These are phyloP conservation scores for Solanum chilense DNA, from an alignment of 257 asterid genomes.

Conservation along the genomic window DNA sequence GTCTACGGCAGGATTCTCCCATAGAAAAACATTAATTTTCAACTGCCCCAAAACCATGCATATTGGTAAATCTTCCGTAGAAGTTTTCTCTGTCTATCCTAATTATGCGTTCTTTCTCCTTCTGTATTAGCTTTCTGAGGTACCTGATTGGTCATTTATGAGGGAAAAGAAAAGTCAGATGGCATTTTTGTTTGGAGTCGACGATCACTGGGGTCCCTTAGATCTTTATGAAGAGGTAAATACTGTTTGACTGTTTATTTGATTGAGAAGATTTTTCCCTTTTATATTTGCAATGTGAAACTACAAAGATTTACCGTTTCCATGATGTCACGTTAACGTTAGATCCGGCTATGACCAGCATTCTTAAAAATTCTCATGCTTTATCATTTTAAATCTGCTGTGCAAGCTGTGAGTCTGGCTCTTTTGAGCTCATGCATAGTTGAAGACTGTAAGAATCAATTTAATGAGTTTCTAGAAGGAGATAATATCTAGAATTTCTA, in stretches of 20 bases:
- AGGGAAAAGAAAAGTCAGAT: slow-evolving; percentile 42
- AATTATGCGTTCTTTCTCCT: background rate
- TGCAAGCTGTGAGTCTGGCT: background rate
- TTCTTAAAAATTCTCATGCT: background rate
- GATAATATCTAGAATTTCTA: background rate
- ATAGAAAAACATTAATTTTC: background rate
- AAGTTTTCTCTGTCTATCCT: background rate
- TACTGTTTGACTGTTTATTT: background rate
- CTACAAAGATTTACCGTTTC: background rate
- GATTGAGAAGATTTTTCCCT: background rate
- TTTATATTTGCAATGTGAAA: background rate
- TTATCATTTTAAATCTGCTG: background rate
- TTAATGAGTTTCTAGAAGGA: background rate
- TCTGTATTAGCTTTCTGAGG: slow-evolving; percentile 40
- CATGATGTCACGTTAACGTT: background rate
- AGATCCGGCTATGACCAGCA: background rate
- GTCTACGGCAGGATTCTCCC: background rate
- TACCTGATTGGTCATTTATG: slow-evolving; percentile 67
- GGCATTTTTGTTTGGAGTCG: slow-evolving; percentile 65
- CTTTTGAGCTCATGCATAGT: background rate
- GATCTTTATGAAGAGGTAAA: slow-evolving; percentile 72
- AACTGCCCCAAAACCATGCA: background rate
- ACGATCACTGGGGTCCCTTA: slow-evolving; percentile 97
- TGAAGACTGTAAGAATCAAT: background rate
- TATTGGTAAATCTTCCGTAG: background rate